Evolutionary conservation across 257 asterid genomes (phyloP).

Genomic region (Cynanchum wilfordii): DNA sequence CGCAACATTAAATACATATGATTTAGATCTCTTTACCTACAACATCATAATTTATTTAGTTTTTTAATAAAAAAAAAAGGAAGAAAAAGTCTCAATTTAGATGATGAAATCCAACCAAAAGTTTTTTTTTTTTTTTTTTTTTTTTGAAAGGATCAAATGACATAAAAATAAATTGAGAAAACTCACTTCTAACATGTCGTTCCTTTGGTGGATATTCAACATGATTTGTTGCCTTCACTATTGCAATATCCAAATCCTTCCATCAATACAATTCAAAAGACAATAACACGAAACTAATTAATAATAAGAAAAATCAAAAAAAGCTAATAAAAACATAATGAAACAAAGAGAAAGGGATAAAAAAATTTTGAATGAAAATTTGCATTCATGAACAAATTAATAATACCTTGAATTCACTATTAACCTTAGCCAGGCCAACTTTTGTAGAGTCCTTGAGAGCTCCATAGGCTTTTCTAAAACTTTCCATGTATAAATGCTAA

Average conservation of each 20-base stretch:
- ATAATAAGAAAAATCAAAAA: slow-evolving; percentile 5
- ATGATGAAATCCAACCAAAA: no score
- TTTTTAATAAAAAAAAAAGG: not conserved
- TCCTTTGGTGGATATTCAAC: slow-evolving; percentile 85
- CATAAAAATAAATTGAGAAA: not conserved
- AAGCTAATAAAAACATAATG: not conserved
- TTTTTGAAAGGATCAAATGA: no score
- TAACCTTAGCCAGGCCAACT: slow-evolving; percentile 96
- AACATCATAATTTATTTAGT: no score
- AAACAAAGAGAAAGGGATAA: not conserved
- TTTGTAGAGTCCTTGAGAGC: slow-evolving; percentile 91
- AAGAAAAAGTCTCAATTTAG: no score
- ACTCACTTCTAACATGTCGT: slow-evolving; percentile 85
- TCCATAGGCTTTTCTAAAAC: slow-evolving; percentile 90
- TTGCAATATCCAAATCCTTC: slow-evolving; percentile 87
- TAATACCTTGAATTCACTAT: slow-evolving; percentile 88
- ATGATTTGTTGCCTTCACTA: slow-evolving; percentile 88
- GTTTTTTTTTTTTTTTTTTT: no score
- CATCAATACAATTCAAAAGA: slow-evolving; percentile 12
- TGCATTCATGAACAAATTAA: not conserved
- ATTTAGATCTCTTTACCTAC: no score
- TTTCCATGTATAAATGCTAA: slow-evolving; percentile 47
- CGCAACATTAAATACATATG: not conserved
- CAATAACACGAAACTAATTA: not conserved
- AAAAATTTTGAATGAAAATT: no score